phyloP scores from a whole-genome alignment of 257 asterid species.

The Salvia miltiorrhiza region DNA sequence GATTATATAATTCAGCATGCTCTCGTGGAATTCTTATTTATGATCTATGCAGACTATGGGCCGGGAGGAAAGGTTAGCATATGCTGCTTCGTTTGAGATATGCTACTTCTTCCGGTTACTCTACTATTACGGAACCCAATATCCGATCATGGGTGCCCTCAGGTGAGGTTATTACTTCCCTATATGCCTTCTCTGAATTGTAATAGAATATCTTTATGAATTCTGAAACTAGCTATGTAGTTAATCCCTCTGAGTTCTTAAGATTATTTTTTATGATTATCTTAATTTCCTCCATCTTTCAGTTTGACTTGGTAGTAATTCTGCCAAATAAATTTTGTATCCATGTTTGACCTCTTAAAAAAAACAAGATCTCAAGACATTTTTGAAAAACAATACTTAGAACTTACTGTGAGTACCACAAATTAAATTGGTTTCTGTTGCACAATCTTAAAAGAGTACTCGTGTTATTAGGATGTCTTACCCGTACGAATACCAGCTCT shows the following conservation, averaged over 20 bases:
- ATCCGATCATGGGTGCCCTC: conserved; percentile 98
- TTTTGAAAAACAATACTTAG: too few relatives aligned
- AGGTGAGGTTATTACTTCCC: conserved; percentile 44
- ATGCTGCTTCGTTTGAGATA: conserved; percentile 85
- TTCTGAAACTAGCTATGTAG: too few relatives aligned
- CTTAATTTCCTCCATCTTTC: too few relatives aligned
- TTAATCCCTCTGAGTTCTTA: too few relatives aligned
- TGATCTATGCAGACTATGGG: conserved; percentile 71
- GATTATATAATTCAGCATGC: conserved; percentile 8
- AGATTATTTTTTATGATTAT: too few relatives aligned
- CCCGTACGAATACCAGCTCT: conserved; percentile 75
- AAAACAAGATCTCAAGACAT: too few relatives aligned
- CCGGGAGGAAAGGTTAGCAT: conserved; percentile 83
- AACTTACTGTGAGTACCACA: too few relatives aligned
- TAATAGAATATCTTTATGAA: too few relatives aligned
- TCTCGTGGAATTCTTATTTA: conserved; percentile 13
- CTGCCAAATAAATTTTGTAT: too few relatives aligned
- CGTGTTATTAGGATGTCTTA: conserved; percentile 65
- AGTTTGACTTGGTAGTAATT: too few relatives aligned
- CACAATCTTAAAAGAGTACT: conserved; percentile 7
- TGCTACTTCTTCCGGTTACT: conserved; percentile 89
- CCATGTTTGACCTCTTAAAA: too few relatives aligned
- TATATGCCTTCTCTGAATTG: neutral
- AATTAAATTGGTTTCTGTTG: too few relatives aligned
- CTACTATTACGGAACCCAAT: conserved; percentile 88